Percentiles rank a stretch among this genome's conserved stretches.
These are phyloP conservation scores for Mixia osmundae DNA, from an alignment of 1,284 basidiomycete genomes.

Conservation along the genomic window DNA sequence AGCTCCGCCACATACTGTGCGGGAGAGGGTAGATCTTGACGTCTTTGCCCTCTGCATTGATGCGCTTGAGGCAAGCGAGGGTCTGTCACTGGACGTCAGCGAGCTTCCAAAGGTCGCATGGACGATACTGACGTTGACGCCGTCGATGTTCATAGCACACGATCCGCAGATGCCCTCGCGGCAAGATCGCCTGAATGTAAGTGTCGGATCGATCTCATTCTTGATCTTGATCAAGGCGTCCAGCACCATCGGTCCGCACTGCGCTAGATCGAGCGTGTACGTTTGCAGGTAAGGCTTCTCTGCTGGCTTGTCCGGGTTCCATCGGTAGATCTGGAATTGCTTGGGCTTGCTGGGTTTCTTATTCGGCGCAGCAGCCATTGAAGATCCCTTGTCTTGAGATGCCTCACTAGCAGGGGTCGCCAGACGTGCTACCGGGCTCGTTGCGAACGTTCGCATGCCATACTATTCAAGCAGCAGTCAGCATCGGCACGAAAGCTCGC, in stretches of 20 bases:
- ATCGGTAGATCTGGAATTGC: conserved; percentile 91
- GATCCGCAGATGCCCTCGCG: conserved; percentile 95
- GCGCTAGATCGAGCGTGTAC: conserved; percentile 79
- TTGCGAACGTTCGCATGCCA: too few species aligned
- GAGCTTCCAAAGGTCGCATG: neutral
- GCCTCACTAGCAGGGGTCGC: too few species aligned
- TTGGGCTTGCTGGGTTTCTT: conserved; percentile 30
- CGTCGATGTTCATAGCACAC: conserved; percentile 98
- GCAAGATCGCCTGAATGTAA: conserved; percentile 91
- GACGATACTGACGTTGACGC: conserved; percentile 27
- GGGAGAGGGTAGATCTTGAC: conserved; percentile 94
- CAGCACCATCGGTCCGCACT: conserved; percentile 89
- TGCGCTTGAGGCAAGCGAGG: conserved; percentile 86
- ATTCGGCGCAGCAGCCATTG: too few species aligned
- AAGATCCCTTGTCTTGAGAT: too few species aligned
- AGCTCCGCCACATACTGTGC: conserved; percentile 43
- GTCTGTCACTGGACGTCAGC: conserved; percentile 36
- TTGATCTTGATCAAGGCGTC: conserved; percentile 97
- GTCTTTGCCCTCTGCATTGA: conserved; percentile 55
- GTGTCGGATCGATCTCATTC: conserved; percentile 87
- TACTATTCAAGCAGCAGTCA: too few species aligned
- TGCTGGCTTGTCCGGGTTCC: conserved; percentile 88
- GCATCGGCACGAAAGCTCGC: too few species aligned
- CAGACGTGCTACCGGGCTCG: too few species aligned
- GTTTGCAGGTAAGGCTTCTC: conserved; percentile 78